Percentiles rank a stretch among this genome's conserved stretches.
These are phyloP conservation scores for Pythium aristosporum DNA, from an alignment of 352 stramenopile species.

Conservation along the genomic window DNA sequence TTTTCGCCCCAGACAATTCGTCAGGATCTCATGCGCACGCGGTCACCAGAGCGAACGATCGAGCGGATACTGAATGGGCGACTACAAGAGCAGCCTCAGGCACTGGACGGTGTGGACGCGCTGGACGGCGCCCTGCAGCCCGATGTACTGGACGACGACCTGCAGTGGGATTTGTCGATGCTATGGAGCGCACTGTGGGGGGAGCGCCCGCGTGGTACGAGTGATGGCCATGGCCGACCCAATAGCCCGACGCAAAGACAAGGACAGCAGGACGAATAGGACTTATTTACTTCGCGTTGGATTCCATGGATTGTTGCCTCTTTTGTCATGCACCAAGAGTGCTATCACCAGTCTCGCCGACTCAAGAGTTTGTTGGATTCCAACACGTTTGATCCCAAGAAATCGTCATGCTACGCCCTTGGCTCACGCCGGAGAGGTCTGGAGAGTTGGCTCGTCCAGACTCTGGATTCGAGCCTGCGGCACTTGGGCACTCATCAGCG, in stretches of 20 bases:
- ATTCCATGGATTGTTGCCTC: too few species aligned
- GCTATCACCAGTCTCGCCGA: too few species aligned
- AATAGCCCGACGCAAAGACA: conserved; percentile 1
- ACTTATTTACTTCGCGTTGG: conserved; percentile 5
- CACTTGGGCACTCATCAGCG: too few species aligned
- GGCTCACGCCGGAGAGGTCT: too few species aligned
- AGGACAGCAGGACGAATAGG: not conserved
- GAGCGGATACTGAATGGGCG: conserved; percentile 65
- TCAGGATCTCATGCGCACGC: conserved; percentile 49
- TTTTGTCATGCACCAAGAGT: too few species aligned
- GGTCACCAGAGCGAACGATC: conserved; percentile 67
- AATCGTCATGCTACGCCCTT: too few species aligned
- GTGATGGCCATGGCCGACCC: not conserved
- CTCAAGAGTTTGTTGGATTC: too few species aligned
- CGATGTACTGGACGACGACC: conserved; percentile 16
- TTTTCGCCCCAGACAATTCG: conserved; percentile 58
- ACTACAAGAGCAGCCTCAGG: conserved; percentile 29
- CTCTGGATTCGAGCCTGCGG: too few species aligned
- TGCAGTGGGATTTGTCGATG: conserved; percentile 18
- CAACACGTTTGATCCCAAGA: too few species aligned
- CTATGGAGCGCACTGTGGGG: conserved; percentile 23
- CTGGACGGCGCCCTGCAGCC: conserved; percentile 15
- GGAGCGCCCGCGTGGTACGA: not conserved
- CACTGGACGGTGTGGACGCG: conserved; percentile 21
- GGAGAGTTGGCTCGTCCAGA: too few species aligned